Evolutionary conservation across 2,329 filamentous ascomycete genomes (phyloP).

Genomic region (Cytospora mali): DNA sequence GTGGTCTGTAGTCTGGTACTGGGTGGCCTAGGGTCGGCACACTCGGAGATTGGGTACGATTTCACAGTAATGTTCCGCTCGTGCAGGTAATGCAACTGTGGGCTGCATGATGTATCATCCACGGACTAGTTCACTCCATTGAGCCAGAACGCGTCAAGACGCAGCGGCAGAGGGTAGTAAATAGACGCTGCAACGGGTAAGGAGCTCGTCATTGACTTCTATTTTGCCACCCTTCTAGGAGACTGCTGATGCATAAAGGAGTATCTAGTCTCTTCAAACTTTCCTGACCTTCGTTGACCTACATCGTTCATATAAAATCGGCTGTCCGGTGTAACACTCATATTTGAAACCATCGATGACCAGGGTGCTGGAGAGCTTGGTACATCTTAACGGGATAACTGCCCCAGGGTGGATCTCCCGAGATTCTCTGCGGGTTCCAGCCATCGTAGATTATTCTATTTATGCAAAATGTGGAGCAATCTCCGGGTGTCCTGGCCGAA

Average conservation of each 20-base stretch:
- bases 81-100: neutral
- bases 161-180: neutral
- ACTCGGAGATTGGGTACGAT: neutral
- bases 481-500: neutral
- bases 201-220: neutral
- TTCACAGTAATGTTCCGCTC: neutral
- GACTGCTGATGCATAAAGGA: neutral
- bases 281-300: neutral
- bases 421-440: too few relatives aligned
- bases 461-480: too few relatives aligned
- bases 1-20: too few relatives aligned
- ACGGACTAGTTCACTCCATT: neutral
- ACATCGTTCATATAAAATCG: neutral
- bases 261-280: neutral
- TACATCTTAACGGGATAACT: too few relatives aligned
- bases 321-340: neutral
- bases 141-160: too few relatives aligned
- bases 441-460: too few relatives aligned
- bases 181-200: neutral
- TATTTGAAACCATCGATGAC: neutral
- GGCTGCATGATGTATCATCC: neutral
- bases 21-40: too few relatives aligned
- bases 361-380: neutral
- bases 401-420: too few relatives aligned
- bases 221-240: neutral